Percentiles rank a stretch among this genome's conserved stretches.
Evolutionary conservation across 1,284 basidiomycete species (phyloP).

Genomic region (Veloboletus limbatus): DNA sequence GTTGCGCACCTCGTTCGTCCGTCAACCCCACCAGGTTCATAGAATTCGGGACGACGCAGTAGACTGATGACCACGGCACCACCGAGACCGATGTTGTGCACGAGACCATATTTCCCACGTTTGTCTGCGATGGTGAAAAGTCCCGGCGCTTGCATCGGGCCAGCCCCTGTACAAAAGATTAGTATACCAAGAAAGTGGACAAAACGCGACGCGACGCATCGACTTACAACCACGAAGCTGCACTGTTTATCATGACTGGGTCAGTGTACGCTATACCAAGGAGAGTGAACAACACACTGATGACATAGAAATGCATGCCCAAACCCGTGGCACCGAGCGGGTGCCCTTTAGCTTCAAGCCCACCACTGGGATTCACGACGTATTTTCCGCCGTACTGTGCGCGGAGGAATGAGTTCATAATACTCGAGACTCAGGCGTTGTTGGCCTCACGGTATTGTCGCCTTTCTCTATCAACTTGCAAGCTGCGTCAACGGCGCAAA

Average conservation of each 20-base stretch:
- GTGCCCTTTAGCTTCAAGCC: constrained; percentile 84
- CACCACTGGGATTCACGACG: constrained; percentile 86
- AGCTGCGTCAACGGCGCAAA: constrained; percentile 67
- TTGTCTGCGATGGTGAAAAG: constrained; percentile 60
- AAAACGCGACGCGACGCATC: background rate
- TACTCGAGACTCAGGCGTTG: too few species aligned
- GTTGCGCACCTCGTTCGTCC: constrained; percentile 57
- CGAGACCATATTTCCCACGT: constrained; percentile 75
- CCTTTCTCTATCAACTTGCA: constrained; percentile 74
- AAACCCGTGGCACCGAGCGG: constrained; percentile 83
- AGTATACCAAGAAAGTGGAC: background rate
- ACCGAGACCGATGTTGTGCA: constrained; percentile 83
- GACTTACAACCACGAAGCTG: constrained; percentile 67
- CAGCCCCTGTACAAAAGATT: constrained; percentile 53
- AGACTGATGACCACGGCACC: constrained; percentile 76
- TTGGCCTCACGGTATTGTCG: constrained; percentile 65
- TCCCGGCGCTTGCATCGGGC: constrained; percentile 77
- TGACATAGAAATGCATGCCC: constrained; percentile 87
- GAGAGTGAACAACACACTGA: constrained; percentile 49
- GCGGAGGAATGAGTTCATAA: background rate
- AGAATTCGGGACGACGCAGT: constrained; percentile 73
- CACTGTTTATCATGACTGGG: constrained; percentile 42
- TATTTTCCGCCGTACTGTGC: constrained; percentile 68
- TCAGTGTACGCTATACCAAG: background rate
- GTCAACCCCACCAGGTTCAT: constrained; percentile 55